Conservation (phyloP, 352 stramenopile genomes). For the Pythium brassicae region DNA sequence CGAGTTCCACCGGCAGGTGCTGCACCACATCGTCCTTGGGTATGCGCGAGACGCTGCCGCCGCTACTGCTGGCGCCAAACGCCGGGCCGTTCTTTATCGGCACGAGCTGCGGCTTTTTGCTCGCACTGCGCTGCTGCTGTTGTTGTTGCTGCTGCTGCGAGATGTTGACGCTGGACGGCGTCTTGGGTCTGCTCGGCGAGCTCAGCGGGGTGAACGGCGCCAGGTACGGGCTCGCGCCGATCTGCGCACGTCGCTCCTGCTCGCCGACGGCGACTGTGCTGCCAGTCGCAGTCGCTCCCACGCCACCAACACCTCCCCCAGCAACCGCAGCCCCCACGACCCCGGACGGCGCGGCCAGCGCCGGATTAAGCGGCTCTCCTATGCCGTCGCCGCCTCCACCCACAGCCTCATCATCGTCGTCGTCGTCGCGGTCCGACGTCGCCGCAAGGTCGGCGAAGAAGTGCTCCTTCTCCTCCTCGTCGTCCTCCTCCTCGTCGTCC, state of each 20-base stretch:
- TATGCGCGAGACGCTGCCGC: slow-evolving; percentile 20
- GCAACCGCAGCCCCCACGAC: too few species aligned
- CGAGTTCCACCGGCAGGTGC: slow-evolving; percentile 47
- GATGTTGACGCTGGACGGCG: slow-evolving; percentile 32
- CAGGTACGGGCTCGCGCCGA: slow-evolving; percentile 59
- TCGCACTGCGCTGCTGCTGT: slow-evolving; percentile 2
- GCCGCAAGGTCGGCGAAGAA: slow-evolving; percentile 23
- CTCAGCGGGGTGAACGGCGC: slow-evolving; percentile 65
- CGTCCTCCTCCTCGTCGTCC: slow-evolving; percentile 16
- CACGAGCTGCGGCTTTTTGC: slow-evolving; percentile 52
- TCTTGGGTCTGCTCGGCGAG: slow-evolving; percentile 52
- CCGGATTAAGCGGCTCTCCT: slow-evolving; percentile 1
- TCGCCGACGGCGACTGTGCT: slow-evolving; percentile 17
- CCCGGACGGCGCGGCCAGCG: neutral
- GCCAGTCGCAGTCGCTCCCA: neutral
- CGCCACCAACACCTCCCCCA: too few species aligned
- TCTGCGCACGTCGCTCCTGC: slow-evolving; percentile 54
- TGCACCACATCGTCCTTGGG: slow-evolving; percentile 55
- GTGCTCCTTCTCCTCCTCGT: slow-evolving; percentile 28
- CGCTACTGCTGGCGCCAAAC: slow-evolving; percentile 9
- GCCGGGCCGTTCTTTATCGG: slow-evolving; percentile 30
- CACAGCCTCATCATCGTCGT: slow-evolving; percentile 13
- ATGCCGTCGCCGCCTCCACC: slow-evolving; percentile 5
- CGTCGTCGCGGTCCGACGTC: slow-evolving; percentile 13
- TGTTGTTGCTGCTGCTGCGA: slow-evolving; percentile 6